Percentiles rank a stretch among this genome's conserved stretches.
Evolutionary conservation across 495 filamentous ascomycete genomes (phyloP).

Genomic region (Darksidea phi): DNA sequence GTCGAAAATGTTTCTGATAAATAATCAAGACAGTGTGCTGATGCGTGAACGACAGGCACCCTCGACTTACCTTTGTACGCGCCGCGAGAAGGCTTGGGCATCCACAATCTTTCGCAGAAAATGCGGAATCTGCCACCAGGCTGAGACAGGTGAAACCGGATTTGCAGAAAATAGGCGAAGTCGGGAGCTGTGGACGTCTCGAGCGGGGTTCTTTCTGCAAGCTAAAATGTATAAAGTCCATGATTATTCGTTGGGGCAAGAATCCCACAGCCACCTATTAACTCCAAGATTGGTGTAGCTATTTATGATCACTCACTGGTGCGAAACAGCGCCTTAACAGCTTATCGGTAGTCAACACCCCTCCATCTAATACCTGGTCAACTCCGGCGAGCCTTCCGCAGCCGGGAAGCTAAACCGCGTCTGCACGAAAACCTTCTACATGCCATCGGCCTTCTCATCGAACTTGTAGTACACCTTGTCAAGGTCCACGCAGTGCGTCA

Average conservation of each 20-base stretch:
- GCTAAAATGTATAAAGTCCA: not conserved
- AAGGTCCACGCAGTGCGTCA: constrained; percentile 76
- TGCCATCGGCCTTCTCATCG: constrained; percentile 44
- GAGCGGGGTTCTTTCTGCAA: not conserved
- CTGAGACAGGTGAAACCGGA: not conserved
- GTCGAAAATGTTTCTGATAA: no score
- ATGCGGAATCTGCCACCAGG: no score
- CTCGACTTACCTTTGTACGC: no score
- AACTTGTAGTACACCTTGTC: constrained; percentile 51
- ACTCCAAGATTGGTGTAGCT: not conserved
- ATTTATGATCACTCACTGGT: not conserved
- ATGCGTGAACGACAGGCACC: no score
- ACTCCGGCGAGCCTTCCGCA: constrained; percentile 37
- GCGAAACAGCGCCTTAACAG: not conserved
- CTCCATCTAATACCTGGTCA: constrained; percentile 44
- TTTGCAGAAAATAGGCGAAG: not conserved
- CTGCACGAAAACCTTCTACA: constrained; percentile 49
- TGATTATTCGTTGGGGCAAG: not conserved
- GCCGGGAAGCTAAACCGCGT: constrained; percentile 43
- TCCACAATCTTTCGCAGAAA: not conserved
- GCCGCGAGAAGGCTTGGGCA: not conserved
- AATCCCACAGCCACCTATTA: not conserved
- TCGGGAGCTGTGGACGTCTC: not conserved
- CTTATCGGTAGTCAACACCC: no score
- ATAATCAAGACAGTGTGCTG: no score